Base-by-base conservation (phyloP, 2,329 filamentous ascomycete species). In the Hymenoscyphus fraxineus region DNA sequence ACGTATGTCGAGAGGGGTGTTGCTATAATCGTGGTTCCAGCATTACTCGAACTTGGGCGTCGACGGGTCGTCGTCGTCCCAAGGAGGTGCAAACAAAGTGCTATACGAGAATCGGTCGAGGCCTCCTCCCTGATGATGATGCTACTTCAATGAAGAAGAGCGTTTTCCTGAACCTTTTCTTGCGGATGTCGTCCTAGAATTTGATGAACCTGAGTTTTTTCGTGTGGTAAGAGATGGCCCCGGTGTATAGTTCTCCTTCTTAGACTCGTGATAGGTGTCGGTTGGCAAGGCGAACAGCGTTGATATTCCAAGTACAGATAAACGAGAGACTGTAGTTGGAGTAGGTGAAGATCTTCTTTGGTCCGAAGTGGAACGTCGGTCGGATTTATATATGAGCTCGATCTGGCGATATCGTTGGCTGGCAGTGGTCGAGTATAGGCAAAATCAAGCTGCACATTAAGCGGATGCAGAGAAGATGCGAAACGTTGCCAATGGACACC, bases 281-380 rank as follows among this genome's bases (percentile, higher is more conserved):
- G n/a, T n/a, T 44, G 41, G 41, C 41, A n/a, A 44, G 16, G 41
- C 41, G 41, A 44, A 44, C 27, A 22, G 55, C 55, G 55, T 39
- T 58, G 15, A 56, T 16, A 35, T 40, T 63, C 62, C 65, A 63
- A 68, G 63, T 64, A 65, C 61, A 69, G 67, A 61, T 66, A 68
- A 72, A 72, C 60, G 71, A 72, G 67, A 70, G 71, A 71, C 71
- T 71, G 70, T 69, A 71, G 67, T 72, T 71, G 67, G 70, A 64
- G 66, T 47, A 40, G 19, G 66, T 47, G 54, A 41, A 41, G 58
- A 63, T 27, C 31, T 22, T 61, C 41, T 39, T 58, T 57, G 27
- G 58, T 44, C 32, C 16, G 22, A 40, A 27, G 58, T 19, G 16
- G 35, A 41, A 31, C 13, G 58, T 38, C 35, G 35, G 39, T 7